phyloP scores from a whole-genome alignment of 169 alveolate species.

The Plasmodium ovale region DNA sequence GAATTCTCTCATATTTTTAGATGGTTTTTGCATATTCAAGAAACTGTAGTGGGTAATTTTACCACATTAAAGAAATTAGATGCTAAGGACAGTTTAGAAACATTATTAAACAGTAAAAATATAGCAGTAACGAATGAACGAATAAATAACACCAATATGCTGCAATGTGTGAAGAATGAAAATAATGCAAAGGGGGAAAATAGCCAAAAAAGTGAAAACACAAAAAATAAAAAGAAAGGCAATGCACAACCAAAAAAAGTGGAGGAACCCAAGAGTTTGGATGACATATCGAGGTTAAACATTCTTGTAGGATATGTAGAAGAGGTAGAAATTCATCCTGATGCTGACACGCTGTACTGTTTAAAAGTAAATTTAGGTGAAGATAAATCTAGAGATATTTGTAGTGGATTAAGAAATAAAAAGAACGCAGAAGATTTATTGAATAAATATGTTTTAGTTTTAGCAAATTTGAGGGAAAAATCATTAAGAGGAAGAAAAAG shows the following conservation, averaged over 20 bases:
- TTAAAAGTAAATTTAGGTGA: slow-evolving; percentile 84
- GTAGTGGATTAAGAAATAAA: slow-evolving; percentile 86
- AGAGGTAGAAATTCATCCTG: slow-evolving; percentile 84
- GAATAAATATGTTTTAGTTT: slow-evolving; percentile 86
- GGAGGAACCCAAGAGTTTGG: slow-evolving; percentile 79
- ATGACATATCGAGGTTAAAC: slow-evolving; percentile 82
- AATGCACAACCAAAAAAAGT: slow-evolving; percentile 29
- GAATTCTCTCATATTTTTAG: slow-evolving; percentile 46
- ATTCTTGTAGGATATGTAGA: slow-evolving; percentile 81
- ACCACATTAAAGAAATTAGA: slow-evolving; percentile 36
- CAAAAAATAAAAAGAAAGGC: slow-evolving; percentile 49
- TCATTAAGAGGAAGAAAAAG: slow-evolving; percentile 87
- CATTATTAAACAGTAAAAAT: slow-evolving; percentile 13
- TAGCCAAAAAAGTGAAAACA: slow-evolving; percentile 25
- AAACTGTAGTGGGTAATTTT: slow-evolving; percentile 34
- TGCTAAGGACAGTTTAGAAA: slow-evolving; percentile 22
- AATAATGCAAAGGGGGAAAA: slow-evolving; percentile 21
- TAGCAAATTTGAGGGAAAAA: slow-evolving; percentile 87
- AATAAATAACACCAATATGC: not conserved
- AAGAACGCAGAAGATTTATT: slow-evolving; percentile 84
- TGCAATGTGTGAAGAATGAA: not conserved
- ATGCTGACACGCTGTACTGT: slow-evolving; percentile 86
- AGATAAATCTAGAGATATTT: slow-evolving; percentile 82
- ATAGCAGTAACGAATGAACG: slow-evolving; percentile 10
- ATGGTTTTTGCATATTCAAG: slow-evolving; percentile 71